Conservation (phyloP, 345 rosid genomes). For the Nephelium lappaceum region DNA sequence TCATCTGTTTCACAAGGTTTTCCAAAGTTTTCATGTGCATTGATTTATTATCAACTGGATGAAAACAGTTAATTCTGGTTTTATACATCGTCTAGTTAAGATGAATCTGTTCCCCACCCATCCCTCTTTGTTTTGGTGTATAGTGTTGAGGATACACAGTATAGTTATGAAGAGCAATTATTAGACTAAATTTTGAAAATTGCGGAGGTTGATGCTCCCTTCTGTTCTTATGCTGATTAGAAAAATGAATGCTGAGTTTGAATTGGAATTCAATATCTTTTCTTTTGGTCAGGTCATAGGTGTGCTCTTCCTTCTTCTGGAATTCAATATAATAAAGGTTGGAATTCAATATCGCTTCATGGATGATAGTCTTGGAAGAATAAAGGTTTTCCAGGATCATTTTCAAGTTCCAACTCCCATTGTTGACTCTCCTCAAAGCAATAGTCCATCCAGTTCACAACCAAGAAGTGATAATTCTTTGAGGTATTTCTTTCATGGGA, state of each 20-base stretch:
- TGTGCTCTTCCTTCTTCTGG: conserved; percentile 17
- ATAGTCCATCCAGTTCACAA: conserved; percentile 44
- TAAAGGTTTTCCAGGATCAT: conserved; percentile 70
- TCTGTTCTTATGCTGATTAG: too few species aligned
- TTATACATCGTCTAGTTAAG: neutral
- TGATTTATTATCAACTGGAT: neutral
- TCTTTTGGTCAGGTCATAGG: conserved; percentile 8
- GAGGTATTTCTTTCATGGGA: conserved; percentile 38
- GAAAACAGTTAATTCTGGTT: neutral
- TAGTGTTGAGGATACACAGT: neutral
- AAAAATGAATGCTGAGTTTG: neutral
- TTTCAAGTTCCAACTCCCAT: conserved; percentile 57
- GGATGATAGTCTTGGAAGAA: conserved; percentile 69
- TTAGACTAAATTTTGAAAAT: neutral
- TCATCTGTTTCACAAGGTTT: neutral
- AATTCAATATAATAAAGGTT: too few species aligned
- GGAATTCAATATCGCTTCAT: conserved; percentile 52
- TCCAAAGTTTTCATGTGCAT: neutral
- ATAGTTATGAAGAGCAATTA: neutral
- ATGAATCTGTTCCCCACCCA: neutral
- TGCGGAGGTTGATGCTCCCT: neutral
- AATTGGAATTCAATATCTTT: neutral
- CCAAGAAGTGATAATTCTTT: conserved; percentile 38
- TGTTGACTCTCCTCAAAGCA: conserved; percentile 36
- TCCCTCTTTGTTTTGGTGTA: neutral